phyloP scores from a whole-genome alignment of 139 green algal genomes.

The Ostreobium quekettii region DNA sequence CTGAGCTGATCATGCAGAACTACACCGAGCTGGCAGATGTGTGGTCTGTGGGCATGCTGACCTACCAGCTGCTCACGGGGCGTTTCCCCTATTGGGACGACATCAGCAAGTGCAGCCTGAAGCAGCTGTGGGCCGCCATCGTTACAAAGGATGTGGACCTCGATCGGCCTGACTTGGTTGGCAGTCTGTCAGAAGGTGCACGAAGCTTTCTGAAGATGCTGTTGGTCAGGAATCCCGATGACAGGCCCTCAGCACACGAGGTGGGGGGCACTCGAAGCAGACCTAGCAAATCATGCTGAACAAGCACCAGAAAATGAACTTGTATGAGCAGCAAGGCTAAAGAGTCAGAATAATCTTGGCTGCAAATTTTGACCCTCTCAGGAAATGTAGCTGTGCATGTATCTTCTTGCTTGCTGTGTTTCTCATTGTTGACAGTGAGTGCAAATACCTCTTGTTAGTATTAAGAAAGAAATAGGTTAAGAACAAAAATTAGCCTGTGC shows the following conservation, averaged over 20 bases:
- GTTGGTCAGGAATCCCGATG: conserved; percentile 56
- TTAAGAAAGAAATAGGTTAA: too few species aligned
- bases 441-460: too few species aligned
- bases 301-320: too few species aligned
- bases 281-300: too few species aligned
- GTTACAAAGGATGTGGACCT: conserved; percentile 1
- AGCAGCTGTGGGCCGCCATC: conserved; percentile 30
- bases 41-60: conserved; percentile 85
- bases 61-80: conserved; percentile 85
- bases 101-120: conserved; percentile 61
- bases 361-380: too few species aligned
- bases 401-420: too few species aligned
- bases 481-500: too few species aligned
- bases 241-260: conserved; percentile 48
- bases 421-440: too few species aligned
- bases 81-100: conserved; percentile 85
- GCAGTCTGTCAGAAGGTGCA: conserved; percentile 13
- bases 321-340: too few species aligned
- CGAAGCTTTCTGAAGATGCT: conserved; percentile 32
- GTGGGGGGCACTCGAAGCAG: neutral
- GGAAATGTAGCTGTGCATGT: too few species aligned
- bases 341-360: too few species aligned
- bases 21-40: conserved; percentile 73
- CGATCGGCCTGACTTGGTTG: conserved; percentile 1
- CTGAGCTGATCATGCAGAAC: conserved; percentile 76